Percentiles rank a stretch among this genome's conserved stretches.
Conservation (phyloP, 306 rosid genomes). For the Abrus precatorius region DNA sequence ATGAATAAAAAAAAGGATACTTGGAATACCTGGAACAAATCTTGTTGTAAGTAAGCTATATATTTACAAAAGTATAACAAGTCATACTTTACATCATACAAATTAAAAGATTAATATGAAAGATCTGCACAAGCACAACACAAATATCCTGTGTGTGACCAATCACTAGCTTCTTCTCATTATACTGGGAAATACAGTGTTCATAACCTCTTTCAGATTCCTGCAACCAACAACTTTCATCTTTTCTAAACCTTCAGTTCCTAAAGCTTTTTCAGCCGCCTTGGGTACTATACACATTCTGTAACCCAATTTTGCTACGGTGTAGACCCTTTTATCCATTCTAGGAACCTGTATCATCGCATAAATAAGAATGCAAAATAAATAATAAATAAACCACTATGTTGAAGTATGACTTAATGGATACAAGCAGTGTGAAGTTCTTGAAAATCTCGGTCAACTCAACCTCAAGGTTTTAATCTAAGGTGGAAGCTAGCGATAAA, state of each 20-base stretch:
- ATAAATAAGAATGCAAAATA: constrained; percentile 3
- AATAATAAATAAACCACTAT: not conserved
- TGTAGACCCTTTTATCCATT: constrained; percentile 82
- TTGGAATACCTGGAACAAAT: not conserved
- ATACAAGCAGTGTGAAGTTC: not conserved
- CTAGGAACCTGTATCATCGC: constrained; percentile 68
- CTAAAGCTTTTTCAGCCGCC: constrained; percentile 67
- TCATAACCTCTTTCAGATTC: constrained; percentile 85
- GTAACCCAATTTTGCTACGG: constrained; percentile 84
- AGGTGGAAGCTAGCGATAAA: not conserved
- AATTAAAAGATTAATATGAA: not conserved
- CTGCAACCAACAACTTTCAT: constrained; percentile 74
- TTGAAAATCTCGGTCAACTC: not conserved
- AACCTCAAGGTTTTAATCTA: not conserved
- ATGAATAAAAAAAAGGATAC: not conserved
- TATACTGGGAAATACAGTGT: constrained; percentile 62
- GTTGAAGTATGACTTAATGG: not conserved
- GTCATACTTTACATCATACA: constrained; percentile 5
- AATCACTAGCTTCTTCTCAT: constrained; percentile 48
- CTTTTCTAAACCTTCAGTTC: constrained; percentile 54
- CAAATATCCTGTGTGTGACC: not conserved
- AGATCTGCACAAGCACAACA: constrained; percentile 21
- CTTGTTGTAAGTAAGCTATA: not conserved
- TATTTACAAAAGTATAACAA: not conserved
- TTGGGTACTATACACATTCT: constrained; percentile 80